These are phyloP conservation scores for Cornus controversa DNA, from an alignment of 148 eudicot genomes.

Conservation along the genomic window DNA sequence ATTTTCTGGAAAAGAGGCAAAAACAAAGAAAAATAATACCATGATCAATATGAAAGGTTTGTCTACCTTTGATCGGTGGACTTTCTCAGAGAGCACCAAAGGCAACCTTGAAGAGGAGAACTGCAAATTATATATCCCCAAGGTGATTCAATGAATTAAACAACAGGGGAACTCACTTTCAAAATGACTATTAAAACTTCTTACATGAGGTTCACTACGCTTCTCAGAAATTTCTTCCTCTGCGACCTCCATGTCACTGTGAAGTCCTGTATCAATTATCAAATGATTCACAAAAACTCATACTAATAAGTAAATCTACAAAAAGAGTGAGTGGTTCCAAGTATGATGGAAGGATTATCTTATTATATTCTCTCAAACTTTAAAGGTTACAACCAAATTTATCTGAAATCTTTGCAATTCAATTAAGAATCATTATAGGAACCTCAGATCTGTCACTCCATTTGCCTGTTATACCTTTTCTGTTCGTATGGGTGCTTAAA, in stretches of 20 bases:
- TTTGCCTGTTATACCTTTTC: constrained; percentile 20
- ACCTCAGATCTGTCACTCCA: background rate
- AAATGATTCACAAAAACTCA: background rate
- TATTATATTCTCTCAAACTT: background rate
- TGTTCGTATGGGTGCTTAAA: constrained; percentile 20
- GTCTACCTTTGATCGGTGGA: constrained; percentile 72
- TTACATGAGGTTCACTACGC: constrained; percentile 59
- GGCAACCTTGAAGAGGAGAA: constrained; percentile 70
- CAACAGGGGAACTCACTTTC: background rate
- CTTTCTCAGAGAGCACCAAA: constrained; percentile 82
- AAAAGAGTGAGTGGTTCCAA: background rate
- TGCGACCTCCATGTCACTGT: constrained; percentile 32
- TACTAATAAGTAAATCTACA: background rate
- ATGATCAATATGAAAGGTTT: background rate
- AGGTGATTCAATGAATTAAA: constrained; percentile 11
- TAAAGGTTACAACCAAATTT: background rate
- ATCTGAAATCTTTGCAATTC: background rate
- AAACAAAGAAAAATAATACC: background rate
- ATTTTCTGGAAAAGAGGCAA: background rate
- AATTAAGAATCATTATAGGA: background rate
- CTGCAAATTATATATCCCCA: constrained; percentile 38
- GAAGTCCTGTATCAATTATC: constrained; percentile 30
- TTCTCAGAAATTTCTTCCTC: constrained; percentile 56
- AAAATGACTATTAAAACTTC: constrained; percentile 25
- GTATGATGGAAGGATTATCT: background rate